Evolutionary conservation across 1,139 yeast genomes (phyloP).

Genomic region (Pneumocystis sp.): DNA sequence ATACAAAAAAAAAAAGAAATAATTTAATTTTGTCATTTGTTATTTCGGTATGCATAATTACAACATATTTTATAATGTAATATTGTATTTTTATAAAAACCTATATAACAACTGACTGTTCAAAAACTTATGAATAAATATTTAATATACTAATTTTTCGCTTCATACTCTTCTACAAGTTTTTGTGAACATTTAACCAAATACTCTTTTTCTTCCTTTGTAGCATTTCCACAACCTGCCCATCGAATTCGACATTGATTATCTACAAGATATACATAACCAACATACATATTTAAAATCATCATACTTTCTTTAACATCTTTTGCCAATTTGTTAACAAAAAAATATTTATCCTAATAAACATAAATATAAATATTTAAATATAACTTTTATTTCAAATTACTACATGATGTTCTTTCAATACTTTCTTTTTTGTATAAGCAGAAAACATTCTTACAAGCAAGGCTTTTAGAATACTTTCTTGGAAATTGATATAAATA

Average conservation of each 20-base stretch:
- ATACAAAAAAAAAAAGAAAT: constrained; percentile 78
- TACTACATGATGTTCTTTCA: constrained; percentile 30
- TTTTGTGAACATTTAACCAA: neutral
- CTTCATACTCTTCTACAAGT: neutral
- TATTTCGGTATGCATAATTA: constrained; percentile 55
- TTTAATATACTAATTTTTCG: neutral
- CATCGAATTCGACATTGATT: constrained; percentile 62
- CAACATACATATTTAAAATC: constrained; percentile 66
- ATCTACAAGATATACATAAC: constrained; percentile 71
- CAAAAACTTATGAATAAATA: neutral
- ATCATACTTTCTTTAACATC: constrained; percentile 45
- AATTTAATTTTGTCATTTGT: constrained; percentile 67
- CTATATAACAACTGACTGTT: neutral
- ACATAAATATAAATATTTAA: neutral
- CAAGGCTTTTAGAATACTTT: constrained; percentile 50
- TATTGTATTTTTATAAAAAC: neutral
- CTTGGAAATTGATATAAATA: constrained; percentile 61
- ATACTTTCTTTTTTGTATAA: constrained; percentile 33
- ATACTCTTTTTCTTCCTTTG: constrained; percentile 35
- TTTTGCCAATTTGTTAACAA: constrained; percentile 47
- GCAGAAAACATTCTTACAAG: constrained; percentile 35
- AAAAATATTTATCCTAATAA: constrained; percentile 35
- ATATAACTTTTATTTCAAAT: neutral
- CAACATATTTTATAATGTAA: constrained; percentile 43
- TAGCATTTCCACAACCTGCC: constrained; percentile 80